Conservation (phyloP, 345 rosid genomes). For the Diplotaxis tenuifolia region DNA sequence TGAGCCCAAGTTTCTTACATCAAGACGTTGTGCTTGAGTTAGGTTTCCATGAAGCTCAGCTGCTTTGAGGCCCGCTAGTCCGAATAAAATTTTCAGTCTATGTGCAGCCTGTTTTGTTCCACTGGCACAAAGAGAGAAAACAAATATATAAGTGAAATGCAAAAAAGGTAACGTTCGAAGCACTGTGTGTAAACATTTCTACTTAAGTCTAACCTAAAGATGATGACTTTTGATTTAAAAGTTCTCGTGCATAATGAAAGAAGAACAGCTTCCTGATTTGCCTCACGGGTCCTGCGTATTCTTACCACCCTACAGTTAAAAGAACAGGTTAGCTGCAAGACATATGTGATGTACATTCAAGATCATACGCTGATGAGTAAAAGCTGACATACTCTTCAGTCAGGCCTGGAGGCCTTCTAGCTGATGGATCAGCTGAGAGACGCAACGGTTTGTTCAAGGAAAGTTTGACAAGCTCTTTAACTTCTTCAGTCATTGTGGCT, state of each 20-base stretch:
- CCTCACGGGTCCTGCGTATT: constrained; percentile 84
- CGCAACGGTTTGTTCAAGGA: constrained; percentile 89
- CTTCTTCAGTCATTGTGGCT: constrained; percentile 75
- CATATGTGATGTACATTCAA: not conserved
- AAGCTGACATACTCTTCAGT: constrained; percentile 70
- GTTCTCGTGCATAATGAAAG: constrained; percentile 89
- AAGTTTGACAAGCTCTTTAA: not conserved
- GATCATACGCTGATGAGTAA: not conserved
- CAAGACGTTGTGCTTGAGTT: constrained; percentile 94
- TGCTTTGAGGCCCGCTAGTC: constrained; percentile 77
- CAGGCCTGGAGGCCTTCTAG: constrained; percentile 83
- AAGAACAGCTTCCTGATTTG: constrained; percentile 91
- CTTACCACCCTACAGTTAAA: constrained; percentile 72
- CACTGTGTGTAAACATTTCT: not conserved
- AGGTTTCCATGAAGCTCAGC: constrained; percentile 99
- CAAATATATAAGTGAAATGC: constrained; percentile 11
- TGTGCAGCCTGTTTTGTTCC: constrained; percentile 97
- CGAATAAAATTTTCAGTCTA: constrained; percentile 89
- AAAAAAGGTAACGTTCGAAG: not conserved
- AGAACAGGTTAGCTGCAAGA: constrained; percentile 15
- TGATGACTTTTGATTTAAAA: constrained; percentile 73
- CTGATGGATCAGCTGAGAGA: constrained; percentile 91
- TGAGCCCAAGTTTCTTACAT: constrained; percentile 54
- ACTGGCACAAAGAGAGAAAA: constrained; percentile 45
- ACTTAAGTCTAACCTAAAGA: constrained; percentile 68